These are phyloP conservation scores for Babesia divergens DNA, from an alignment of 169 alveolate species.

Conservation along the genomic window DNA sequence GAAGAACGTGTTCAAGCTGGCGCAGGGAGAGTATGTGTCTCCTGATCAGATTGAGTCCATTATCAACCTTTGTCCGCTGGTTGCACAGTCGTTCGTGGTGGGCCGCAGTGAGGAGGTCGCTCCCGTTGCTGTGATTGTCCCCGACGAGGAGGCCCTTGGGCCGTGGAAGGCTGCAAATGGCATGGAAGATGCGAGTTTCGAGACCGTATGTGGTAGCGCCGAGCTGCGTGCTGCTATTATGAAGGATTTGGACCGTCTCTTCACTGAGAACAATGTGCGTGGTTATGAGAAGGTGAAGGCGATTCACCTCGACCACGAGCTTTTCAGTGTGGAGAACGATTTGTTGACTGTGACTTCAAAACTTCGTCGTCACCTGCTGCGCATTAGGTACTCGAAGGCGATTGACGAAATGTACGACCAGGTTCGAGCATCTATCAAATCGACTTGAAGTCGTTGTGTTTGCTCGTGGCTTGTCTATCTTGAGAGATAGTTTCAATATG, in stretches of 20 bases:
- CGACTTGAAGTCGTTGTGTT: not conserved
- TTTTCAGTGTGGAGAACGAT: constrained; percentile 75
- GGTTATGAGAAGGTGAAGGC: constrained; percentile 79
- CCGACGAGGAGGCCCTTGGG: constrained; percentile 56
- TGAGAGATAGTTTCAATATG: not conserved
- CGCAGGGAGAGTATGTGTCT: constrained; percentile 95
- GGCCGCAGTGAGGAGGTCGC: constrained; percentile 67
- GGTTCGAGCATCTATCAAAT: not conserved
- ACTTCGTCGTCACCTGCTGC: constrained; percentile 69
- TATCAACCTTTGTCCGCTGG: constrained; percentile 55
- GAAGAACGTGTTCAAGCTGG: constrained; percentile 91
- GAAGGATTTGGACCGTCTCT: constrained; percentile 57
- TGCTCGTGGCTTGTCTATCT: not conserved
- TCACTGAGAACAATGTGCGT: constrained; percentile 56
- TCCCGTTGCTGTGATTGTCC: constrained; percentile 64
- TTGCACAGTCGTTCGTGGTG: constrained; percentile 72
- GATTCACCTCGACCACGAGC: constrained; percentile 65
- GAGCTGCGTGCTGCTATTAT: constrained; percentile 19
- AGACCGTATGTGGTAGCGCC: constrained; percentile 6
- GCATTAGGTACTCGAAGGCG: constrained; percentile 56
- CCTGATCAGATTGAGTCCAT: constrained; percentile 89
- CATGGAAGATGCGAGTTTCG: constrained; percentile 6
- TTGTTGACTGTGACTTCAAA: constrained; percentile 77
- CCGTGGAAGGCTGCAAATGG: constrained; percentile 43
- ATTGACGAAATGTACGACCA: constrained; percentile 63